These are phyloP conservation scores for Amanita subjunquillea DNA, from an alignment of 768 basidiomycete species.

Conservation along the genomic window DNA sequence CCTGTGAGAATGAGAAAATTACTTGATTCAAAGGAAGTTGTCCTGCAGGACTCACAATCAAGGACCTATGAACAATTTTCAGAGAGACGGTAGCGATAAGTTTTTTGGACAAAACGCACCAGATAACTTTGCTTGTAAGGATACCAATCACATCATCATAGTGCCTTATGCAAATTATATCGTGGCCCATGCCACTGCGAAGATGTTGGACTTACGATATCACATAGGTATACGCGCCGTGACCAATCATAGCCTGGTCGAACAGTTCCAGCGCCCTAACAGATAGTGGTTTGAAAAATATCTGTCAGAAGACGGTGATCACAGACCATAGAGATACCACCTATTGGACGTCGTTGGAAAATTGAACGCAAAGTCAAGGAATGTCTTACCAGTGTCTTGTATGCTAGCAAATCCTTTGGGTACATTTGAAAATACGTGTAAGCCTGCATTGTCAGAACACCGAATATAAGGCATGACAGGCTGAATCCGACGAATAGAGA, in stretches of 20 bases:
- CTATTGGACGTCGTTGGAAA: constrained; percentile 8
- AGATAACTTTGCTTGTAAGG: constrained; percentile 18
- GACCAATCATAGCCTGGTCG: constrained; percentile 42
- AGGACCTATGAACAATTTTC: background rate
- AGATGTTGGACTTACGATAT: constrained; percentile 32
- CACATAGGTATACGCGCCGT: constrained; percentile 43
- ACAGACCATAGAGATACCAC: constrained; percentile 20
- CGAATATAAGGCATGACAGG: constrained; percentile 28
- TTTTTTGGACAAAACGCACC: constrained; percentile 17
- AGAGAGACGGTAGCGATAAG: background rate
- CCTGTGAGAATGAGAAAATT: constrained; percentile 1
- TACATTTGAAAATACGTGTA: constrained; percentile 28
- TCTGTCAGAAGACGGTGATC: background rate
- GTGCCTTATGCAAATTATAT: constrained; percentile 20
- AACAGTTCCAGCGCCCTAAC: constrained; percentile 33
- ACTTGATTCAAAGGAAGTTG: background rate
- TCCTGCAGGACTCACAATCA: constrained; percentile 19
- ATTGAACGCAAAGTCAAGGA: background rate
- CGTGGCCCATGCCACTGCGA: background rate
- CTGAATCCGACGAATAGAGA: constrained; percentile 29
- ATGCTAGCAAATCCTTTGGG: constrained; percentile 22
- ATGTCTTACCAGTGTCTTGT: constrained; percentile 23
- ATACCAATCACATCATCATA: constrained; percentile 19
- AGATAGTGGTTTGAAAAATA: background rate
- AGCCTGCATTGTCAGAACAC: constrained; percentile 26